Evolutionary conservation across 192 early-diverging fungal species (phyloP), one percentile per base, ranked within the genome.

Genomic region (Thamnidium elegans): DNA sequence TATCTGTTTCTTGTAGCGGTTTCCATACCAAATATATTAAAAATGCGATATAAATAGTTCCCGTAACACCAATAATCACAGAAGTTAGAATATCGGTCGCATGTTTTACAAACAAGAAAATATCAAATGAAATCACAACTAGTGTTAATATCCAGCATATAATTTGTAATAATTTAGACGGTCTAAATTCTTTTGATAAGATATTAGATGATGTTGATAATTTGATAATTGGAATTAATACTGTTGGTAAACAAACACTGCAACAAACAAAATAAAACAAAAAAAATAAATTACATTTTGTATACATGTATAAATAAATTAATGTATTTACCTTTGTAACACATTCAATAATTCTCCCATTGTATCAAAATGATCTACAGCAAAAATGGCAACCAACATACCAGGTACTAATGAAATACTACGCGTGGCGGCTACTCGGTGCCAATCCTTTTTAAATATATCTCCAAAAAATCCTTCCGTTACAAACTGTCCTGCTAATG

Each of bases 401-500:
- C 80, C 84, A 3, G 87, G 87, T 4, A 87, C 68, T 14, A 89
- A 69, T 21, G 87, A 84, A 47, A 87, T 79, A 20, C 81, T 79
- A 30, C 87, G 76, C 11, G 86, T 84, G 39, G 84, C 73, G 19
- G 83, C 79, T 50, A 86, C 60, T 23, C 87, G 84, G 53, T 86
- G 80, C 84, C 85, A 86, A 15, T 80, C 73, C 45, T 82, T 86
- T 15, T 69, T 69, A 48, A 80, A 80, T 9, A 85, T 73, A 0
- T 68, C 69, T 39, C 85, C 75, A 78, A 93, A 85, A 76, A 93
- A 94, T 9, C 92, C 92, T 58, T 93, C 89, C 80, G 91, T 92
- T 20, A 73, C 84, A 68, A 90, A 91, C 75, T 94, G 92, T 3
- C 94, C 94, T 7, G 92, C 94, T 74, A 96, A 81, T n/a, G 94